Conservation (phyloP, 257 asterid genomes). For the Gentiana straminea region DNA sequence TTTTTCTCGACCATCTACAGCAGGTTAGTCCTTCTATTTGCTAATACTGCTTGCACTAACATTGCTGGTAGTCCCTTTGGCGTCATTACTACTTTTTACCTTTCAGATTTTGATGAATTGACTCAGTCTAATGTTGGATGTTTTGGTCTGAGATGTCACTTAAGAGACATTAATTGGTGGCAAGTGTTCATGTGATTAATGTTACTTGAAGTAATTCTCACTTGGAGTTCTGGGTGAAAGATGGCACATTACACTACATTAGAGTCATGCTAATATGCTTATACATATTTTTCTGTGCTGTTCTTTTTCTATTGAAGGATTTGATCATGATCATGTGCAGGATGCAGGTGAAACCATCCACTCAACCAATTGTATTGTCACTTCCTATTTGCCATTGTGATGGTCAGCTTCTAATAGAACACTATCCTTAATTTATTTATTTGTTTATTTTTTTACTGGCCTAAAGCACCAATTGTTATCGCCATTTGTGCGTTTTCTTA, state of each 20-base stretch:
- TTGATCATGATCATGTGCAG: constrained; percentile 33
- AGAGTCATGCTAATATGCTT: neutral
- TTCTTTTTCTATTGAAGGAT: constrained; percentile 1
- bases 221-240: neutral
- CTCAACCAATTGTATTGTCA: constrained; percentile 86
- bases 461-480: neutral
- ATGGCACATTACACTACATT: neutral
- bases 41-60: too few relatives aligned
- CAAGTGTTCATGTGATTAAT: constrained; percentile 9
- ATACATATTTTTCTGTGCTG: neutral
- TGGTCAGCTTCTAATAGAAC: constrained; percentile 40
- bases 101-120: too few relatives aligned
- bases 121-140: constrained; percentile 5
- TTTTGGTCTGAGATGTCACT: constrained; percentile 80
- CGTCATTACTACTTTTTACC: too few relatives aligned
- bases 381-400: constrained; percentile 75
- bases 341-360: constrained; percentile 88
- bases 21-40: constrained; percentile 36
- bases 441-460: too few relatives aligned
- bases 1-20: constrained; percentile 83
- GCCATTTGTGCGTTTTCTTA: too few relatives aligned
- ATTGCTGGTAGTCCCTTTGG: too few relatives aligned
- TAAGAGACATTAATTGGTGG: constrained; percentile 82
- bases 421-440: too few relatives aligned
- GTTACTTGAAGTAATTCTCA: neutral